Evolutionary conservation across 2,329 filamentous ascomycete species (phyloP).

Genomic region (Sclerotinia nivalis): DNA sequence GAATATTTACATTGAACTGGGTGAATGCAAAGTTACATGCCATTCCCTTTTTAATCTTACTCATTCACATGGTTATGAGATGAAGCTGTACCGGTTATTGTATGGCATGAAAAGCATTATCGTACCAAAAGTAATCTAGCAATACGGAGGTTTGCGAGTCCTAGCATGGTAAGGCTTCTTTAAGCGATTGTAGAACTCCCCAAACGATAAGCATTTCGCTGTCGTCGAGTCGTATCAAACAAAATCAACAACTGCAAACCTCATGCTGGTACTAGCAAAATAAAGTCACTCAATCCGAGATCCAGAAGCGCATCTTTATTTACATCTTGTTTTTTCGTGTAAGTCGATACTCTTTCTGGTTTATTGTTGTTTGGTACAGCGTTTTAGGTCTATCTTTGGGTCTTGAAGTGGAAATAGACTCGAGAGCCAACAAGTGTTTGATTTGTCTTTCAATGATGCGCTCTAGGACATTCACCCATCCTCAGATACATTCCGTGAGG

Average conservation of each 20-base stretch:
- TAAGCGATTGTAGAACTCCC: slow-evolving; percentile 12
- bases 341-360: not conserved
- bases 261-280: not conserved
- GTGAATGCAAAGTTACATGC: not conserved
- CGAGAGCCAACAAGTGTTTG: not conserved
- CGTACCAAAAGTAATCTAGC: not conserved
- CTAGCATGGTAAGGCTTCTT: slow-evolving; percentile 2
- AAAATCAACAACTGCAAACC: slow-evolving; percentile 8
- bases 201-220: slow-evolving; percentile 6
- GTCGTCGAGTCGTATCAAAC: not conserved
- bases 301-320: not conserved
- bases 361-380: slow-evolving; percentile 6
- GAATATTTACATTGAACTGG: not conserved
- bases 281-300: not conserved
- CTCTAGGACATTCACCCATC: not conserved
- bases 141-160: not conserved
- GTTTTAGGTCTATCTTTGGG: slow-evolving; percentile 15
- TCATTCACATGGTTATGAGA: not conserved
- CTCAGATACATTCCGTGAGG: not conserved
- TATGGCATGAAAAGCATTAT: not conserved
- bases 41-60: not conserved
- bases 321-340: not conserved
- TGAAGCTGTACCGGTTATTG: not conserved
- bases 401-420: slow-evolving; percentile 19
- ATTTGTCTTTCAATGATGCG: slow-evolving; percentile 9